These are phyloP conservation scores for Xylaria telfairii DNA, from an alignment of 495 filamentous ascomycete species.

Conservation along the genomic window DNA sequence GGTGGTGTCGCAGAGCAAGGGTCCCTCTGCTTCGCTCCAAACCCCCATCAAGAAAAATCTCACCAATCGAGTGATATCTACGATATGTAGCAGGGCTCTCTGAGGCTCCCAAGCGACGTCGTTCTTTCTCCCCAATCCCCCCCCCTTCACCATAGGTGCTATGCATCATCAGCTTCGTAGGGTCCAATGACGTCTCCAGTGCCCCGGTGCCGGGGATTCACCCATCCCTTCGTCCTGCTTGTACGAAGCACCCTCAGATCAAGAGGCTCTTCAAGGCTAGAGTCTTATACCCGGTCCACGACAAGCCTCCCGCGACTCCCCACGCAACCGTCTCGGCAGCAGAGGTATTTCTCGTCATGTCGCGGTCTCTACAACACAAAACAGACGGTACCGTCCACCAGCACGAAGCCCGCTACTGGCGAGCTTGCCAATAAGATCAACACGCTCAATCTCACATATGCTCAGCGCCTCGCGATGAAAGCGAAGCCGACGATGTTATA, in stretches of 20 bases:
- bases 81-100: neutral
- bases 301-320: neutral
- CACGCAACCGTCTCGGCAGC: neutral
- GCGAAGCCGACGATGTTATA: constrained; percentile 60
- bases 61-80: neutral
- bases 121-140: neutral
- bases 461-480: constrained; percentile 50
- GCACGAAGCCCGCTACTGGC: neutral
- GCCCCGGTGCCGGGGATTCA: constrained; percentile 25
- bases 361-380: neutral
- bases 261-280: constrained; percentile 2
- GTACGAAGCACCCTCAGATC: constrained; percentile 18
- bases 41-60: constrained; percentile 9
- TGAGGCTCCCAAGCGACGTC: neutral
- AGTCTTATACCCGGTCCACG: constrained; percentile 4
- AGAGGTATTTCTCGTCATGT: constrained; percentile 3
- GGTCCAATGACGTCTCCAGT: constrained; percentile 14
- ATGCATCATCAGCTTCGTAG: neutral
- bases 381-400: neutral
- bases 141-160: no score
- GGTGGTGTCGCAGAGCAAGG: neutral
- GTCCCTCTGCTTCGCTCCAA: neutral
- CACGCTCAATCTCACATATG: constrained; percentile 35
- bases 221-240: constrained; percentile 25
- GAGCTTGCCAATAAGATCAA: constrained; percentile 1